Base-by-base conservation (phyloP, 768 basidiomycete species). In the Macrolepiota fuliginosa region DNA sequence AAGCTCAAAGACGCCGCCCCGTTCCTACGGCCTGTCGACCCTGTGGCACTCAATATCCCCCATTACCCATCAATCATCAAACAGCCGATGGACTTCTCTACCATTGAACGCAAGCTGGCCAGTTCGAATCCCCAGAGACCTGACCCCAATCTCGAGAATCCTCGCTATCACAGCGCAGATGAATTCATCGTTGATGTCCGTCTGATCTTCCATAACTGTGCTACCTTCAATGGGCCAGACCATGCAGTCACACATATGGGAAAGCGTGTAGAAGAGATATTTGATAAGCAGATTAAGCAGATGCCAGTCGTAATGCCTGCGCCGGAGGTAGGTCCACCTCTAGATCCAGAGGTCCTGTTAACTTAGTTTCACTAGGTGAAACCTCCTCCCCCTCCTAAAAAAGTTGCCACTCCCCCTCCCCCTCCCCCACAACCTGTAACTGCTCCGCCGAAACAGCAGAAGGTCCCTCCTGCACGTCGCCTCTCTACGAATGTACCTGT, bases 161-260 rank as follows among this genome's bases (percentile, higher is more conserved):
- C 89, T n/a, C 88, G 89, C 25, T 98, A 98, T 69, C 65, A 75
- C 55, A 86, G 72, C 61, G 86, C 88, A 3, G 89, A 92, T 56
- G 91, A 96, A 67, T 94, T 98, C 69, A 80, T 90, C 39, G 76
- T 77, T 19, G 97, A 99, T 71, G 86, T 99, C 45, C 87, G 92
- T 51, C 81, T 92, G 58, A 89, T 98, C 62, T 94, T 96, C 75
- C 82, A 83, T 64, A 99, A 99, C 69, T 92, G 91, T 61, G 73
- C 87, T 46, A 87, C 87, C 2, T 99, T 98, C 83, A 99, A 99
- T 72, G 97, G 97, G 1, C 88, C 89, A 2, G 92, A 94, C 56
- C 96, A 98, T 71, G 76, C 80, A 29, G 82, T 98, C 47, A 82
- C 86, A 2, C 70, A 73, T n/a, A 90, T 90, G 81, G 96, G 92